Evolutionary conservation across 2,329 filamentous ascomycete species (phyloP).

Genomic region (Huntiella savannae): DNA sequence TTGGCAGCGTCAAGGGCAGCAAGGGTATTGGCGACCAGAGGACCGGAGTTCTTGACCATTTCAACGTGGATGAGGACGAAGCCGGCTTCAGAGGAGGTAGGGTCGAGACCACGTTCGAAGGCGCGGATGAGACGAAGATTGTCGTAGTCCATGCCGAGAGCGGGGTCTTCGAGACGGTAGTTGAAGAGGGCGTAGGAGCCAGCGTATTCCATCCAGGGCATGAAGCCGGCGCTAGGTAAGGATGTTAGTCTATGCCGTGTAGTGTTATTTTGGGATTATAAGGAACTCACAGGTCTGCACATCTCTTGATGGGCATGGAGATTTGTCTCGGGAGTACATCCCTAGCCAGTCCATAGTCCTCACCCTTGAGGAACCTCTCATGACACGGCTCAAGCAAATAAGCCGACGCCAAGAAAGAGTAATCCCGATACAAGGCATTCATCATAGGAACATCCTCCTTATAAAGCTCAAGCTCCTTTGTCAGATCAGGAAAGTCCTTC

Average conservation of each 20-base stretch:
- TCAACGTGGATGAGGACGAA: conserved; percentile 93
- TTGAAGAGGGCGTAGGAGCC: conserved; percentile 52
- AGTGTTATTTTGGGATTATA: not conserved
- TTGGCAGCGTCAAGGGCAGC: conserved; percentile 40
- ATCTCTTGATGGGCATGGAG: conserved; percentile 63
- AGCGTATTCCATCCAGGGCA: conserved; percentile 80
- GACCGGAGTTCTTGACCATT: conserved; percentile 77
- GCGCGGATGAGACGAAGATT: conserved; percentile 73
- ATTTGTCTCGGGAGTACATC: conserved; percentile 55
- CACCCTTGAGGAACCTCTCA: conserved; percentile 48
- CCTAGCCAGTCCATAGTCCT: conserved; percentile 60
- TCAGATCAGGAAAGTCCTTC: conserved; percentile 57
- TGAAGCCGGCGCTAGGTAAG: conserved; percentile 42
- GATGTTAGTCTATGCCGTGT: not conserved
- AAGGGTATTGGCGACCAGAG: conserved; percentile 54
- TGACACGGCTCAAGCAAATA: conserved; percentile 88
- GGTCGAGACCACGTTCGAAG: conserved; percentile 78
- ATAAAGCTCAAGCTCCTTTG: conserved; percentile 51
- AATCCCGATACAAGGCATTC: conserved; percentile 80
- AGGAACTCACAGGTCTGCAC: conserved; percentile 60
- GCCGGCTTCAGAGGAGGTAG: conserved; percentile 73
- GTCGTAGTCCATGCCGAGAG: conserved; percentile 36
- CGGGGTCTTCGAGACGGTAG: conserved; percentile 40
- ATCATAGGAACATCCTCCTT: conserved; percentile 55
- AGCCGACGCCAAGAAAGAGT: conserved; percentile 74